A percentile compares a stretch with the other conserved stretches of the same genome.
These are phyloP conservation scores for Pseudogymnoascus destructans DNA, from an alignment of 2,329 filamentous ascomycete species.

Conservation along the genomic window DNA sequence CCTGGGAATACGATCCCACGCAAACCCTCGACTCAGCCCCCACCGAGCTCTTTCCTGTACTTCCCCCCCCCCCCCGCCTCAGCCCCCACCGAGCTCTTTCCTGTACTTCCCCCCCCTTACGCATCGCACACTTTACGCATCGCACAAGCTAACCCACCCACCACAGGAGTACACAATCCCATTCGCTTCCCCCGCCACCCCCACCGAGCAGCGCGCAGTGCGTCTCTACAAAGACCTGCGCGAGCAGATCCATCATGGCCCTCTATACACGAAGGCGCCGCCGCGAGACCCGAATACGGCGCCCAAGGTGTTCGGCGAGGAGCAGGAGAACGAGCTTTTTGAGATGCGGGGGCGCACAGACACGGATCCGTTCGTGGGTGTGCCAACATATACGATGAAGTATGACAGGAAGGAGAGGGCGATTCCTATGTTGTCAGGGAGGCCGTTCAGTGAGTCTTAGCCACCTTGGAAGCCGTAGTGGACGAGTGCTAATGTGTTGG, in stretches of 20 bases:
- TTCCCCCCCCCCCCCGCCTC: constrained; percentile 18
- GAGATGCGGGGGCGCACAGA: constrained; percentile 20
- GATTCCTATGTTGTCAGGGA: constrained; percentile 39
- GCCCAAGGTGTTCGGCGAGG: constrained; percentile 31
- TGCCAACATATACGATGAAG: constrained; percentile 45
- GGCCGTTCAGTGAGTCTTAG: constrained; percentile 38
- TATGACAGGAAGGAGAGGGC: constrained; percentile 43
- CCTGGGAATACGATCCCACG: constrained; percentile 23
- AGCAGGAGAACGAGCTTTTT: constrained; percentile 26
- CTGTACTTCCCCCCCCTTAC: constrained; percentile 29
- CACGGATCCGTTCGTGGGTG: constrained; percentile 49
- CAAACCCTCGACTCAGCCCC: constrained; percentile 29
- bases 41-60: constrained; percentile 34
- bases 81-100: constrained; percentile 34
- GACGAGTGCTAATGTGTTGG: constrained; percentile 11
- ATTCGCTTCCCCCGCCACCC: constrained; percentile 29
- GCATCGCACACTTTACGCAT: too few relatives aligned
- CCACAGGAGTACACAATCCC: constrained; percentile 24
- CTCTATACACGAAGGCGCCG: constrained; percentile 35
- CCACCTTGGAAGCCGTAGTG: neutral
- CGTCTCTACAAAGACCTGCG: constrained; percentile 38
- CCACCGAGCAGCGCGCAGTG: constrained; percentile 34
- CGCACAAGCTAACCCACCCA: constrained; percentile 6
- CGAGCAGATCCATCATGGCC: constrained; percentile 43
- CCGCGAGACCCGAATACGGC: constrained; percentile 24